A percentile compares a stretch with the other conserved stretches of the same genome.
phyloP scores from a whole-genome alignment of 495 filamentous ascomycete genomes.

The Pyrenula massariospora region DNA sequence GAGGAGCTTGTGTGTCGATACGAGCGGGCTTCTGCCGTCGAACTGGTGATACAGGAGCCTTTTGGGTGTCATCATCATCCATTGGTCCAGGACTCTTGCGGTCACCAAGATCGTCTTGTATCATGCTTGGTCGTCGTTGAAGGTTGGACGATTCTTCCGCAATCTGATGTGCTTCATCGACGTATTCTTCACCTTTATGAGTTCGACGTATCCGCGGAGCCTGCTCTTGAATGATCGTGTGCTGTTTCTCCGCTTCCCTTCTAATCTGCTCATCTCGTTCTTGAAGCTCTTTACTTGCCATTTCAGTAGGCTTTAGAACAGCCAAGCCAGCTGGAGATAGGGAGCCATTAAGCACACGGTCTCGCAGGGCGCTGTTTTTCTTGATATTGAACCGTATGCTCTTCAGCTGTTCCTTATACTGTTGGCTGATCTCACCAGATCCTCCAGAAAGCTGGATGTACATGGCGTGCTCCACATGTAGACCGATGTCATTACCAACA shows the following conservation, averaged over 20 bases:
- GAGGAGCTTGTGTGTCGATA: constrained; percentile 32
- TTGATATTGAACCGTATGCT: constrained; percentile 74
- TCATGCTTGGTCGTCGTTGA: constrained; percentile 23
- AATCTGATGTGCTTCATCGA: constrained; percentile 45
- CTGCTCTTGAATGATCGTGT: constrained; percentile 72
- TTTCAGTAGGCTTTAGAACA: constrained; percentile 74
- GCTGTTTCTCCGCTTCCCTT: constrained; percentile 74
- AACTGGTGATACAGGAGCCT: constrained; percentile 4
- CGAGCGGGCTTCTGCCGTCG: constrained; percentile 17
- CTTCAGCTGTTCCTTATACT: constrained; percentile 46
- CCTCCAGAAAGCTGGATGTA: constrained; percentile 42
- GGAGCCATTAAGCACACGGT: constrained; percentile 57
- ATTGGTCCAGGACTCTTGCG: background rate
- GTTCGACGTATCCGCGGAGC: constrained; percentile 77
- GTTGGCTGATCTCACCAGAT: constrained; percentile 34
- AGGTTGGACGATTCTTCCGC: constrained; percentile 24
- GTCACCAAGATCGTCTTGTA: constrained; percentile 13
- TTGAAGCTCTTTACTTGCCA: constrained; percentile 84
- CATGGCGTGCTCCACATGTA: constrained; percentile 66
- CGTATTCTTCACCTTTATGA: constrained; percentile 88
- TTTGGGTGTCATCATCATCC: constrained; percentile 13
- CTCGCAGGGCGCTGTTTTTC: constrained; percentile 65
- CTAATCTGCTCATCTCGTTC: constrained; percentile 62
- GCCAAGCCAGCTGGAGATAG: constrained; percentile 63
- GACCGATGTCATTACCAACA: constrained; percentile 41